phyloP scores from a whole-genome alignment of 2,329 filamentous ascomycete species.

The Cordyceps militaris region DNA sequence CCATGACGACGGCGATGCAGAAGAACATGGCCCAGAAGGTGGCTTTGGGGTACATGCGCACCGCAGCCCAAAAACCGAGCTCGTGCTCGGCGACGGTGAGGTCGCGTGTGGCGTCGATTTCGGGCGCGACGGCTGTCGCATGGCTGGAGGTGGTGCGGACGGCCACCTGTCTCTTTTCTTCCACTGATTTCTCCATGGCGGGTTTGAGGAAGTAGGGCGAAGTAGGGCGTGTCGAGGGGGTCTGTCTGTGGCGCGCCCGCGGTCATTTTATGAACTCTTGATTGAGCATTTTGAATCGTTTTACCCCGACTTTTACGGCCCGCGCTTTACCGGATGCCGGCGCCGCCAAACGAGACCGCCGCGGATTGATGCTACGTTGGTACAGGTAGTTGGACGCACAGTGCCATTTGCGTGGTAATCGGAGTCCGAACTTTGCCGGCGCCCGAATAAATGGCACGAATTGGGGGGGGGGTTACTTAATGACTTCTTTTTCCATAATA shows the following conservation, averaged over 20 bases:
- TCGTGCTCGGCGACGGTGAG: slow-evolving; percentile 21
- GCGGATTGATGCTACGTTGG: too few species aligned
- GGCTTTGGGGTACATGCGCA: slow-evolving; percentile 31
- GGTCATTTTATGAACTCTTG: neutral
- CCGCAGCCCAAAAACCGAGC: slow-evolving; percentile 23
- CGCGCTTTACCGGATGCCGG: neutral
- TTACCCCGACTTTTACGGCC: neutral
- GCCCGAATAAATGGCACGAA: too few species aligned
- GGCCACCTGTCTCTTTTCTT: neutral
- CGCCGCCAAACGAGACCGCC: too few species aligned
- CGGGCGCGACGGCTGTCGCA: slow-evolving; percentile 1
- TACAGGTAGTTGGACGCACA: too few species aligned
- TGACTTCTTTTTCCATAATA: too few species aligned
- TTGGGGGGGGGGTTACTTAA: too few species aligned
- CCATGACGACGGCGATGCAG: slow-evolving; percentile 25
- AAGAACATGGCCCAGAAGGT: slow-evolving; percentile 25
- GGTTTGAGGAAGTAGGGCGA: neutral
- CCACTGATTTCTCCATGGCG: neutral
- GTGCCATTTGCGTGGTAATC: too few species aligned
- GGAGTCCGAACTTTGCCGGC: neutral
- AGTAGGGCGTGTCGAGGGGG: neutral
- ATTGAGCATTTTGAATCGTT: neutral
- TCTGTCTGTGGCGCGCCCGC: neutral
- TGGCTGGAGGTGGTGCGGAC: neutral
- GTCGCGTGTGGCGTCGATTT: slow-evolving; percentile 19